Conservation (phyloP, 768 basidiomycete species). For the Podaxis sp. region DNA sequence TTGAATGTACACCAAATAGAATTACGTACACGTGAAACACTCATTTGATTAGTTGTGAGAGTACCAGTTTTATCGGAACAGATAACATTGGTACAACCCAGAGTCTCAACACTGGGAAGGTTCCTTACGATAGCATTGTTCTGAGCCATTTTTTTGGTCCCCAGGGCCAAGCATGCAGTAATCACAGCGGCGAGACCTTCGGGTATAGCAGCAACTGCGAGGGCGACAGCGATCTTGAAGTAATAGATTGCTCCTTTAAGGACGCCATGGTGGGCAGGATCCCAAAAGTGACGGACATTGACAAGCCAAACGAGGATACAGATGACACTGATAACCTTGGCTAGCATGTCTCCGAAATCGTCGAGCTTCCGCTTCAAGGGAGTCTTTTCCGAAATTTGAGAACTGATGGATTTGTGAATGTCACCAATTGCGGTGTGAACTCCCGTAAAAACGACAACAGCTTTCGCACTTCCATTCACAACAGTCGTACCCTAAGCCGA, state of each 20-base stretch:
- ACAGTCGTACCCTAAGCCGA: constrained; percentile 83
- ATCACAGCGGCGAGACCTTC: constrained; percentile 99
- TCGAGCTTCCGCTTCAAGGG: constrained; percentile 96
- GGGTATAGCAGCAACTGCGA: constrained; percentile 98
- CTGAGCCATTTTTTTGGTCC: constrained; percentile 99
- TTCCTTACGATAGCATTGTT: constrained; percentile 98
- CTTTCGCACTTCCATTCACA: constrained; percentile 87
- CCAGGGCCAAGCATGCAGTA: constrained; percentile 93
- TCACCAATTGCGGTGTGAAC: constrained; percentile 90
- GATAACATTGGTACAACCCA: constrained; percentile 97
- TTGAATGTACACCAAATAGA: constrained; percentile 1
- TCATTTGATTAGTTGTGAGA: constrained; percentile 97
- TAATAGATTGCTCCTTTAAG: constrained; percentile 97
- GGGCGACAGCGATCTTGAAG: constrained; percentile 98
- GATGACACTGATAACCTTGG: constrained; percentile 96
- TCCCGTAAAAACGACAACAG: constrained; percentile 88
- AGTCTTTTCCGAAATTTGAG: constrained; percentile 94
- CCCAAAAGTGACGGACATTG: constrained; percentile 95
- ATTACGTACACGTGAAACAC: constrained; percentile 70
- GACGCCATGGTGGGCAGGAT: constrained; percentile 87
- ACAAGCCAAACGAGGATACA: constrained; percentile 98
- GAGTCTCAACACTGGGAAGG: constrained; percentile 93
- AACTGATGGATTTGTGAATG: constrained; percentile 94
- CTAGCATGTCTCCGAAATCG: constrained; percentile 96
- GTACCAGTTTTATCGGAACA: constrained; percentile 99